Evolutionary conservation across 1,284 basidiomycete genomes (phyloP).

Genomic region (Psilocybe mexicana): DNA sequence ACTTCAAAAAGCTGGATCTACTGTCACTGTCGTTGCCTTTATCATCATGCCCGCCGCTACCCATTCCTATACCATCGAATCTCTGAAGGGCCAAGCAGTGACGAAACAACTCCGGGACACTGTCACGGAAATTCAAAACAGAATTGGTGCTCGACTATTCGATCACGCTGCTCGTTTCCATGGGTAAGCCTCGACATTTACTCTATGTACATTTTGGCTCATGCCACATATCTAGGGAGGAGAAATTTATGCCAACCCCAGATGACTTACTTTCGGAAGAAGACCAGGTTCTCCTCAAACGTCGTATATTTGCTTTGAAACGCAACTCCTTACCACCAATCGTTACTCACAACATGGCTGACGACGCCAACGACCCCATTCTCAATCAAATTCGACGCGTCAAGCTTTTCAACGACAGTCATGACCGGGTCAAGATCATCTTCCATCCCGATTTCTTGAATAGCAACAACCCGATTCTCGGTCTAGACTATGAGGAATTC

Average conservation of each 20-base stretch:
- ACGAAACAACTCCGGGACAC: slow-evolving; percentile 96
- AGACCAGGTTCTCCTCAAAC: slow-evolving; percentile 95
- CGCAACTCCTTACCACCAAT: slow-evolving; percentile 92
- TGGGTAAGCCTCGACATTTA: slow-evolving; percentile 52
- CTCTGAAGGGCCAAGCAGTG: slow-evolving; percentile 97
- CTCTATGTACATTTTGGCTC: slow-evolving; percentile 5
- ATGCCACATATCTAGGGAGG: slow-evolving; percentile 50
- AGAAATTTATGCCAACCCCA: slow-evolving; percentile 72
- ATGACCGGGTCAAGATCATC: slow-evolving; percentile 90
- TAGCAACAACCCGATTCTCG: slow-evolving; percentile 95
- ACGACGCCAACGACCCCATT: slow-evolving; percentile 91
- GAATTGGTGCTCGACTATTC: slow-evolving; percentile 89
- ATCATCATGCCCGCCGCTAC: slow-evolving; percentile 98
- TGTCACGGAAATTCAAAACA: slow-evolving; percentile 91
- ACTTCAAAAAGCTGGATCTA: slow-evolving; percentile 71
- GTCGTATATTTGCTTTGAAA: slow-evolving; percentile 95
- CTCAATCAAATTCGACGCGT: slow-evolving; percentile 93
- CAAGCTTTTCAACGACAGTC: slow-evolving; percentile 82
- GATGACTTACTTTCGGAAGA: slow-evolving; percentile 85
- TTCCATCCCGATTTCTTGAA: slow-evolving; percentile 99
- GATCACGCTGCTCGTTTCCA: slow-evolving; percentile 93
- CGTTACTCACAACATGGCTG: slow-evolving; percentile 97
- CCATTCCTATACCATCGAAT: slow-evolving; percentile 96
- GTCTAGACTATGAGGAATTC: slow-evolving; percentile 98
- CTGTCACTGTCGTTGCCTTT: slow-evolving; percentile 91